These are phyloP conservation scores for Pleurotus tuoliensis DNA, from an alignment of 768 basidiomycete species.

Conservation along the genomic window DNA sequence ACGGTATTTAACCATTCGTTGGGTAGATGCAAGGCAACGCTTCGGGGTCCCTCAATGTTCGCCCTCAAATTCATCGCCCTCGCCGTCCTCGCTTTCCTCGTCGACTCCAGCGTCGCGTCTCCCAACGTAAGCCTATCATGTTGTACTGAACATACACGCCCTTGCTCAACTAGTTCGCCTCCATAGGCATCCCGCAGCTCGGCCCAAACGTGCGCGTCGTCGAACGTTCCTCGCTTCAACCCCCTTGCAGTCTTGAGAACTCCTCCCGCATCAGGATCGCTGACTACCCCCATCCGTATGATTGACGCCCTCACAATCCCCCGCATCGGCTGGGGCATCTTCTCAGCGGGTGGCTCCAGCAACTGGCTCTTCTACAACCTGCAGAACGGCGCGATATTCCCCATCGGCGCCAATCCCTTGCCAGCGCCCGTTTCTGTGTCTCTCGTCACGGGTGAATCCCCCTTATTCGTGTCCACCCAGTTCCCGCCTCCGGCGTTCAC, in stretches of 20 bases:
- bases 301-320: neutral
- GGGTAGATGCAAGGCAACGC: no score
- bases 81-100: no score
- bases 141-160: no score
- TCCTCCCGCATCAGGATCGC: neutral
- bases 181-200: no score
- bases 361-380: neutral
- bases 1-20: no score
- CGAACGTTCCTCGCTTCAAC: neutral
- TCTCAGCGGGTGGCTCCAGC: neutral
- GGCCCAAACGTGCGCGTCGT: no score
- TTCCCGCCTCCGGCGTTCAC: slow-evolving; percentile 1
- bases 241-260: neutral
- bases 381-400: neutral
- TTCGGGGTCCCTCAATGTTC: no score
- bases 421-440: neutral
- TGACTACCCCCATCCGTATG: neutral
- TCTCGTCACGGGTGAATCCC: neutral
- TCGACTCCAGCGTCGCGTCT: no score
- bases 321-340: neutral
- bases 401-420: neutral
- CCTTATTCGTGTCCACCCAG: slow-evolving; percentile 1
- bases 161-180: no score
- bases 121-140: no score
- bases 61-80: no score